phyloP scores from a whole-genome alignment of 345 rosid genomes.

The Acer campestre region DNA sequence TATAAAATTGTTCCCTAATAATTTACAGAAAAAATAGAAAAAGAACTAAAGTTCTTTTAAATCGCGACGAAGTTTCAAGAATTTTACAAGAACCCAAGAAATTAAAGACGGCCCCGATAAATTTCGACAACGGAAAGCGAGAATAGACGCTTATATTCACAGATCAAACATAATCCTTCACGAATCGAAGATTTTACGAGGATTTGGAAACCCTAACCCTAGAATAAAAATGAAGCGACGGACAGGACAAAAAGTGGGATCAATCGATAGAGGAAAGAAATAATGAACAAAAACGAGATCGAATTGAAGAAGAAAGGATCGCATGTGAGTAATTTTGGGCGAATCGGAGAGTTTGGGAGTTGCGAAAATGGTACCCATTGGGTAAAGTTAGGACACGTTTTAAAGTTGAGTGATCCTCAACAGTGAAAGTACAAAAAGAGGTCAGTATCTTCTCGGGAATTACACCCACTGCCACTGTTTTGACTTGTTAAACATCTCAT shows the following conservation, averaged over 20 bases:
- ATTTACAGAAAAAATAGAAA: neutral
- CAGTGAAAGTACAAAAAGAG: conserved; percentile 18
- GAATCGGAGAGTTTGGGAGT: conserved; percentile 6
- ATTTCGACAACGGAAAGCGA: neutral
- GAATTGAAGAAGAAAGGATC: neutral
- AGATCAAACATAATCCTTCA: conserved; percentile 21
- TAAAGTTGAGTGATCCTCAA: conserved; percentile 18
- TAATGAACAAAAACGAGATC: conserved; percentile 4
- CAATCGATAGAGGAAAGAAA: conserved; percentile 18
- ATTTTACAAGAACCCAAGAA: neutral
- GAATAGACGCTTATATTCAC: neutral
- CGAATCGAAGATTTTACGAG: conserved; percentile 6
- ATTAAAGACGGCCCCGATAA: conserved; percentile 17
- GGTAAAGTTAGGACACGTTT: conserved; percentile 26
- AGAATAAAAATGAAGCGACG: conserved; percentile 19
- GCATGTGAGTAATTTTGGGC: neutral
- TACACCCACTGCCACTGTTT: conserved; percentile 27
- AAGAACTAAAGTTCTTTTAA: neutral
- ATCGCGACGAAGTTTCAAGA: neutral
- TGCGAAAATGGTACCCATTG: neutral
- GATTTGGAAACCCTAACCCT: conserved; percentile 43
- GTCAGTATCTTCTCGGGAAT: conserved; percentile 10
- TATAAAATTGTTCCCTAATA: neutral
- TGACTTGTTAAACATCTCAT: too few species aligned
- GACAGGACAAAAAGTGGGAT: conserved; percentile 6